phyloP scores from a whole-genome alignment of 768 basidiomycete species.

The Pholiota conissans region DNA sequence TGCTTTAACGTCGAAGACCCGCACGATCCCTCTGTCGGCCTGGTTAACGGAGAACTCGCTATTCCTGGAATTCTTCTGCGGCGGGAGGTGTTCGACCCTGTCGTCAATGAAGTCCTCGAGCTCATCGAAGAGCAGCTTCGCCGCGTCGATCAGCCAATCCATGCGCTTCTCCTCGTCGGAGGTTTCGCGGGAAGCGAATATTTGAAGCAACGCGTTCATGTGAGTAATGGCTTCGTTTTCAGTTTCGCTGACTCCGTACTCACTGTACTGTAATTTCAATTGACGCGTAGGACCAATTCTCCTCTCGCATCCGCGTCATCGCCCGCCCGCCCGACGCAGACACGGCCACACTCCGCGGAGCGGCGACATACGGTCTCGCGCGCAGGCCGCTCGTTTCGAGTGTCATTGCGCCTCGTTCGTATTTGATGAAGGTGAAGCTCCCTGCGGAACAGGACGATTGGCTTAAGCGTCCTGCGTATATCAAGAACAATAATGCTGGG shows the following conservation, averaged over 20 bases:
- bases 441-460: conserved; percentile 87
- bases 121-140: conserved; percentile 77
- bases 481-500: conserved; percentile 74
- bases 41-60: conserved; percentile 80
- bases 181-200: conserved; percentile 89
- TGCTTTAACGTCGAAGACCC: conserved; percentile 89
- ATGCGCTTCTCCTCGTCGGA: conserved; percentile 87
- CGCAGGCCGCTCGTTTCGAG: conserved; percentile 76
- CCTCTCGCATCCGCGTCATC: conserved; percentile 66
- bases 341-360: conserved; percentile 85
- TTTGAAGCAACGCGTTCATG: conserved; percentile 77
- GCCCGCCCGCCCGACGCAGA: conserved; percentile 85
- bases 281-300: conserved; percentile 60
- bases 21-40: conserved; percentile 75
- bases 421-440: conserved; percentile 88
- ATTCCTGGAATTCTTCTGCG: conserved; percentile 82
- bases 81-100: conserved; percentile 87
- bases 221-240: conserved; percentile 23
- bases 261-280: conserved; percentile 5
- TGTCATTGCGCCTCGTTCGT: conserved; percentile 79
- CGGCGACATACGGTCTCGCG: conserved; percentile 85
- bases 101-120: conserved; percentile 77
- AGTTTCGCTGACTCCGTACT: conserved; percentile 11
- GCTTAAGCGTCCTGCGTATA: conserved; percentile 83
- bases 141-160: conserved; percentile 67